Percentiles rank a stretch among this genome's conserved stretches.
Evolutionary conservation across 164 flowering plant species (phyloP).

Genomic region (Amborella trichopoda): DNA sequence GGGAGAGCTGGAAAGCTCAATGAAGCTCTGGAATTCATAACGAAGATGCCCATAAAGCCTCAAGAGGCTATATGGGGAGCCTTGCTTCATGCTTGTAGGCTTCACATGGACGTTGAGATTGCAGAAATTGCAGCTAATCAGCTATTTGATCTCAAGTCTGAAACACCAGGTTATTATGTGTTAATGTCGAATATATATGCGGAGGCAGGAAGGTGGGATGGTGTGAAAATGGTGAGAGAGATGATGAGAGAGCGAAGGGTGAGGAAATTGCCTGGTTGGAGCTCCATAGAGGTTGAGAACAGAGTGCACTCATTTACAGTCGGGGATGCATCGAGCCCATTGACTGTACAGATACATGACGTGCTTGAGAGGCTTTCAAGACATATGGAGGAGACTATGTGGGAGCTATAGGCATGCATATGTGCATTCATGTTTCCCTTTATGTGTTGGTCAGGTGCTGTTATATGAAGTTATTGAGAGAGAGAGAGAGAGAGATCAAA

Average conservation of each 20-base stretch:
- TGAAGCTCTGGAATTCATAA: slow-evolving; percentile 54
- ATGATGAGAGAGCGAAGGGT: slow-evolving; percentile 47
- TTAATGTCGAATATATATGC: slow-evolving; percentile 48
- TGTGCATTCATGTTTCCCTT: too few species aligned
- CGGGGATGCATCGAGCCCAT: slow-evolving; percentile 31
- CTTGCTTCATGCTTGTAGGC: slow-evolving; percentile 63
- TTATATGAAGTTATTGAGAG: too few species aligned
- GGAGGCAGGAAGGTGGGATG: slow-evolving; percentile 46
- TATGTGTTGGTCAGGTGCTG: too few species aligned
- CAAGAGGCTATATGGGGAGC: slow-evolving; percentile 44
- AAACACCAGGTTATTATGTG: slow-evolving; percentile 46
- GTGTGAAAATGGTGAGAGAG: slow-evolving; percentile 32
- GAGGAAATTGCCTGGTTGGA: slow-evolving; percentile 45
- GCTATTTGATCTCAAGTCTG: slow-evolving; percentile 49
- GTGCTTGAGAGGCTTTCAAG: slow-evolving; percentile 18
- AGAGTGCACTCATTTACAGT: slow-evolving; percentile 13
- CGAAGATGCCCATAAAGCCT: slow-evolving; percentile 45
- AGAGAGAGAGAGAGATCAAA: too few species aligned
- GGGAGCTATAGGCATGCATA: too few species aligned
- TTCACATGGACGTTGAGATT: slow-evolving; percentile 49
- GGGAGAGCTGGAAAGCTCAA: slow-evolving; percentile 60
- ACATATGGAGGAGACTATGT: slow-evolving; percentile 30
- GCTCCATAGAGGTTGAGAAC: slow-evolving; percentile 29
- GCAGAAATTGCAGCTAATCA: slow-evolving; percentile 41
- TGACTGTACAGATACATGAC: slow-evolving; percentile 19